phyloP scores from a whole-genome alignment of 495 filamentous ascomycete species.

The Penicillium soppii region DNA sequence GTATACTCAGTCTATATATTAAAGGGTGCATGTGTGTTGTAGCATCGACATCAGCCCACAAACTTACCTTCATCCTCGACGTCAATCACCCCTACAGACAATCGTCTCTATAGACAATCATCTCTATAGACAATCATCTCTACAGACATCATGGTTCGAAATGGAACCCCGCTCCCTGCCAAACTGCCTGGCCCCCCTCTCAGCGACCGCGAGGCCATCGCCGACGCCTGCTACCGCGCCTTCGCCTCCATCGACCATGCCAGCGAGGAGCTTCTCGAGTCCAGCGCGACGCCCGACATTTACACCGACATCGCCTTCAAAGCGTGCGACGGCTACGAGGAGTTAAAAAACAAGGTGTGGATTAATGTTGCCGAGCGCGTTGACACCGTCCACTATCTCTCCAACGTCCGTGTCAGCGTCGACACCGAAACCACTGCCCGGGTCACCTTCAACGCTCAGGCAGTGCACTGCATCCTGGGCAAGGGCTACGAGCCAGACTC shows the following conservation, averaged over 20 bases:
- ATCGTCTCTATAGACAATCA: too few relatives aligned
- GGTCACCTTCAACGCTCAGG: not conserved
- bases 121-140: too few relatives aligned
- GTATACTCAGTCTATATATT: too few relatives aligned
- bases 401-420: not conserved
- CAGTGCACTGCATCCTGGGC: not conserved
- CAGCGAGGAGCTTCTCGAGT: not conserved
- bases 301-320: too few relatives aligned
- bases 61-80: too few relatives aligned
- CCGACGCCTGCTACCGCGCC: not conserved
- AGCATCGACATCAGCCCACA: too few relatives aligned
- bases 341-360: not conserved
- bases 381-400: not conserved
- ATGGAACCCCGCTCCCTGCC: not conserved
- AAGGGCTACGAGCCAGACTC: not conserved
- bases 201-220: not conserved
- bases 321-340: not conserved
- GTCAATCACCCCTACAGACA: too few relatives aligned
- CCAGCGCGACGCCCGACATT: not conserved
- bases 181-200: not conserved
- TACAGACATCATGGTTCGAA: too few relatives aligned
- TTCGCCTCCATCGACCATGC: not conserved
- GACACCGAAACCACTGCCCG: not conserved
- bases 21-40: too few relatives aligned
- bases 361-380: not conserved